phyloP scores from a whole-genome alignment of 352 stramenopile species.

The Pythium plurisporium region DNA sequence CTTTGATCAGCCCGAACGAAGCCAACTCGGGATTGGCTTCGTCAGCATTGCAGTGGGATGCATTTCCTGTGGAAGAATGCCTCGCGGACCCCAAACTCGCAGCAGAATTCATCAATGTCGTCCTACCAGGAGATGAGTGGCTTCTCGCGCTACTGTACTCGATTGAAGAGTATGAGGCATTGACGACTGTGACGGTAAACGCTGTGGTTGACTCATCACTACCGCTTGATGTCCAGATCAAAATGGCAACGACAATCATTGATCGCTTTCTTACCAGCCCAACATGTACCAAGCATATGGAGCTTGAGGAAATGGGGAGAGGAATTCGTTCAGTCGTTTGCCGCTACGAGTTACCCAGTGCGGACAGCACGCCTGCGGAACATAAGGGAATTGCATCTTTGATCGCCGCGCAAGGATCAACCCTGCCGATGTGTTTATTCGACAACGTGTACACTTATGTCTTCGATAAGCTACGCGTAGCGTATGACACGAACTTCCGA shows the following conservation, averaged over 20 bases:
- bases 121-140: conserved; percentile 30
- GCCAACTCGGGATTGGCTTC: neutral
- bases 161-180: conserved; percentile 40
- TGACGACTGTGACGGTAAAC: conserved; percentile 15
- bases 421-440: conserved; percentile 28
- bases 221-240: conserved; percentile 21
- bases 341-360: conserved; percentile 13
- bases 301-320: conserved; percentile 8
- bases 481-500: conserved; percentile 30
- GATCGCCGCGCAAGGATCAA: conserved; percentile 1
- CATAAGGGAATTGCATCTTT: neutral
- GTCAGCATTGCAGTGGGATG: conserved; percentile 1
- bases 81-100: conserved; percentile 39
- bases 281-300: neutral
- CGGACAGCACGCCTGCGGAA: neutral
- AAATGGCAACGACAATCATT: conserved; percentile 28
- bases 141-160: conserved; percentile 37
- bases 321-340: conserved; percentile 6
- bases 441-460: conserved; percentile 25
- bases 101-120: conserved; percentile 36
- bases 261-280: conserved; percentile 23
- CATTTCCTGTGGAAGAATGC: conserved; percentile 32
- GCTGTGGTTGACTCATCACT: conserved; percentile 1
- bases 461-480: conserved; percentile 21
- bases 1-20: too few relatives aligned